Conservation (phyloP, 1,284 basidiomycete genomes). For the Apiotrichum mycotoxinovorans region DNA sequence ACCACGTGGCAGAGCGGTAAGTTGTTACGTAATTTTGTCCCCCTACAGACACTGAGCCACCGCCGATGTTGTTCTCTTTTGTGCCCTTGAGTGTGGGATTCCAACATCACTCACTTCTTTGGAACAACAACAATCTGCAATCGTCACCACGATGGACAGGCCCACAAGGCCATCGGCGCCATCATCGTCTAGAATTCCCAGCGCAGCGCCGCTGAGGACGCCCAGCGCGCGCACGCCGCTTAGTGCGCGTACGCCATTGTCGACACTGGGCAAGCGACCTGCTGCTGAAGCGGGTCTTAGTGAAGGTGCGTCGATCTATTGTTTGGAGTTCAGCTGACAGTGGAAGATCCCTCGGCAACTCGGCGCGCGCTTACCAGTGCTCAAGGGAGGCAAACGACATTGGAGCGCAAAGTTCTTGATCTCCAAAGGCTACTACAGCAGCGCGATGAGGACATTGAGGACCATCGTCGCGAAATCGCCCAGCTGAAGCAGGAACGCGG, state of each 20-base stretch:
- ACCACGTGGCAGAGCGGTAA: too few relatives aligned
- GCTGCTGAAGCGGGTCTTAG: conserved; percentile 29
- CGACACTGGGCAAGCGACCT: conserved; percentile 19
- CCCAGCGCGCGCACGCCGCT: neutral
- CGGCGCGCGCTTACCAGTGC: conserved; percentile 20
- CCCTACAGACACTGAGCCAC: too few relatives aligned
- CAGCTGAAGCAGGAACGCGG: conserved; percentile 27
- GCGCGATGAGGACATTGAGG: conserved; percentile 24
- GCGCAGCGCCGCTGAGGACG: neutral
- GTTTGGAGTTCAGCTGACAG: neutral
- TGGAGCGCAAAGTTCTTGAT: conserved; percentile 24
- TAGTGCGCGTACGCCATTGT: neutral
- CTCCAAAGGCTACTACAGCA: conserved; percentile 22
- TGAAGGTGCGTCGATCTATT: conserved; percentile 13
- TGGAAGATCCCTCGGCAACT: conserved; percentile 16
- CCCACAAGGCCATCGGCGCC: conserved; percentile 4
- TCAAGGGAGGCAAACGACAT: conserved; percentile 16
- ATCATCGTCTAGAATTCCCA: conserved; percentile 7
- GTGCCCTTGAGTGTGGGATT: too few relatives aligned
- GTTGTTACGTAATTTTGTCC: conserved; percentile 2
- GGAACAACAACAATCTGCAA: neutral
- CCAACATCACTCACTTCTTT: too few relatives aligned
- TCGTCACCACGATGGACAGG: neutral
- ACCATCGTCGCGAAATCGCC: conserved; percentile 29
- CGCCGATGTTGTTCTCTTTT: too few relatives aligned